Percentiles rank a stretch among this genome's conserved stretches.
Evolutionary conservation across 1,284 basidiomycete genomes (phyloP).

Genomic region (Tilletia walkeri): DNA sequence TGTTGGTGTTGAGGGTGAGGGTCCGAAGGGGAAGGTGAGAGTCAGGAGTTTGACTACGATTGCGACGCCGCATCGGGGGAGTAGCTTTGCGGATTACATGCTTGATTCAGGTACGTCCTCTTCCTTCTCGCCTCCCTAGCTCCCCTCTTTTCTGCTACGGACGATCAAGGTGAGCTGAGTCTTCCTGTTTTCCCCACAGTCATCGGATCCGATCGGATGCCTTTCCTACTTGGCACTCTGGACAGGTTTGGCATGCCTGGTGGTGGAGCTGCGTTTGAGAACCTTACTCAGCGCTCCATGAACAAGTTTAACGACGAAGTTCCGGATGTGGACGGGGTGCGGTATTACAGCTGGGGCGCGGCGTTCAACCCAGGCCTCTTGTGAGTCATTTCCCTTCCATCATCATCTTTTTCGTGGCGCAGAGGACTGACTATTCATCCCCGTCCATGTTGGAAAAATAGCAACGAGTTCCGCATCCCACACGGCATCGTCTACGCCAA

Average conservation of each 20-base stretch:
- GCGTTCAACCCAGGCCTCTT: conserved; percentile 76
- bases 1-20: not conserved
- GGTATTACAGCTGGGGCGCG: conserved; percentile 92
- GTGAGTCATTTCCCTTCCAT: not conserved
- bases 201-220: conserved; percentile 25
- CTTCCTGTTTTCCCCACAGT: not conserved
- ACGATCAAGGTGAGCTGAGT: not conserved
- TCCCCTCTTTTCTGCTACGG: not conserved
- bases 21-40: conserved; percentile 54
- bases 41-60: conserved; percentile 88
- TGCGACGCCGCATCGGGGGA: conserved; percentile 83
- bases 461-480: conserved; percentile 63
- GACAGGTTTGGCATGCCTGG: conserved; percentile 77
- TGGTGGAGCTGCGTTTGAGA: conserved; percentile 85
- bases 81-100: conserved; percentile 89
- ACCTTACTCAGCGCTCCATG: conserved; percentile 82
- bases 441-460: not conserved
- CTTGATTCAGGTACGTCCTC: conserved; percentile 63
- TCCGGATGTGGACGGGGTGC: conserved; percentile 71
- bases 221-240: conserved; percentile 64
- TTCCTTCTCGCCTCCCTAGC: not conserved
- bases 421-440: not conserved
- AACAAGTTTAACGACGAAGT: conserved; percentile 79
- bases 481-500: conserved; percentile 79
- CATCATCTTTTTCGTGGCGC: not conserved